phyloP scores from a whole-genome alignment of 2,329 filamentous ascomycete species.

The Pestalotiopsis sp. region DNA sequence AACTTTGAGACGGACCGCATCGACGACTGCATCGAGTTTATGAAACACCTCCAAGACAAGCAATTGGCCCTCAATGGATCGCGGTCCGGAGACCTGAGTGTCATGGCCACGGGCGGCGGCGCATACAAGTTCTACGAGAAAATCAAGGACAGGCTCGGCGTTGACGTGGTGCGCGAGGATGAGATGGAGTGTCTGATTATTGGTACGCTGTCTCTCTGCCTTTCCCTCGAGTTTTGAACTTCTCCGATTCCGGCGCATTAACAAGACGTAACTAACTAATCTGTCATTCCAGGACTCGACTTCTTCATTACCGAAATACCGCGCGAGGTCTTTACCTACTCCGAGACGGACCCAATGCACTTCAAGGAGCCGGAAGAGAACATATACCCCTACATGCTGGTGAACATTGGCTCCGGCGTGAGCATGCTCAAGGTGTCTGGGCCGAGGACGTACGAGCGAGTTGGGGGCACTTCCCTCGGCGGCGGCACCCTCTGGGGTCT shows the following conservation, averaged over 20 bases:
- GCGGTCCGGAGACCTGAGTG: constrained; percentile 72
- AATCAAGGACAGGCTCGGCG: constrained; percentile 79
- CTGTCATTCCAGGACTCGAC: constrained; percentile 71
- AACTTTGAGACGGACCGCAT: constrained; percentile 96
- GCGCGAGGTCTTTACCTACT: constrained; percentile 95
- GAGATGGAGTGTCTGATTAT: constrained; percentile 99
- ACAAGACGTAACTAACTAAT: too few relatives aligned
- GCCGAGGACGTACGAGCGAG: constrained; percentile 82
- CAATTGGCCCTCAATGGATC: constrained; percentile 77
- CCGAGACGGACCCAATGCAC: constrained; percentile 86
- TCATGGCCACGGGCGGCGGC: constrained; percentile 95
- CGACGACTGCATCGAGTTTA: constrained; percentile 90
- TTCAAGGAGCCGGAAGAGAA: constrained; percentile 78
- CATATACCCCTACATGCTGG: constrained; percentile 94
- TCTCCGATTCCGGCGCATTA: neutral
- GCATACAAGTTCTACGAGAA: constrained; percentile 97
- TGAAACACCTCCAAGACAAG: constrained; percentile 82
- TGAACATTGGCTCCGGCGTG: constrained; percentile 97
- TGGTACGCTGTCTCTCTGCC: constrained; percentile 52
- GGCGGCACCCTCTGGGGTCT: constrained; percentile 98
- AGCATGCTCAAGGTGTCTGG: constrained; percentile 97
- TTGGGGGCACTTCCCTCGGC: constrained; percentile 91
- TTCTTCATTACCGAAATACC: constrained; percentile 99
- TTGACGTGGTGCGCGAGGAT: constrained; percentile 89
- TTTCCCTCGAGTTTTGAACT: too few relatives aligned